Base-by-base conservation (phyloP, 192 early-diverging fungal genomes). In the Anaeromyces robustus region DNA sequence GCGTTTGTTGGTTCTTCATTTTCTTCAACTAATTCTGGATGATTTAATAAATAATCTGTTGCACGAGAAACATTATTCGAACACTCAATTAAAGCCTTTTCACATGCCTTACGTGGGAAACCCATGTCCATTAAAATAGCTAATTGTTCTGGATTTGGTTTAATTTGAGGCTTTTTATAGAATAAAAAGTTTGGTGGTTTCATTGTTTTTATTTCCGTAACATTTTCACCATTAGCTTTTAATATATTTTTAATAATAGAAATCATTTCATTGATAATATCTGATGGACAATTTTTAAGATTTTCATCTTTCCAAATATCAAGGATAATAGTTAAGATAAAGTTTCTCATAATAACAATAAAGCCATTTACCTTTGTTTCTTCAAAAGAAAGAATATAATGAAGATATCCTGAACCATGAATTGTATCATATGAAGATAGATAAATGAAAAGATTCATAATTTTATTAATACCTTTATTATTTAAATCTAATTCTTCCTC, bases 21-120 rank as follows among this genome's bases (percentile, higher is more conserved):
- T 84, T 83, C 78, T 79, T 80, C 77, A 34, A 82, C 29, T 30
- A 91, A 84, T 79, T 92, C 86, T 4, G 91, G 93, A 81, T 95
- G 90, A 17, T 88, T 91, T 11, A 97, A 82, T 30, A 98, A 83
- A 79, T 95, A 96, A 31, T 98, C 94, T 1, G 94, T 91, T 0
- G 97, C 97, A 26, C 94, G 87, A 28, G 87, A 87, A 9, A 97
- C 85, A 79, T 93, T 93, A 81, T 94, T 94, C n/a, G 85, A 87
- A 79, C 90, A 92, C 3, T 95, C 90, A 30, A 91, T 86, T 32
- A 98, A 84, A 9, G 96, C 96, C 29, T 84, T 86, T 82, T 93
- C 94, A 2, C 96, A 94, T 16, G 92, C 92, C 28, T 87, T 85
- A 17, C 92, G 87, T 7, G 92, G 86, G 83, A 97, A 98, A 0